Evolutionary conservation across 2,329 filamentous ascomycete species (phyloP).

Genomic region (Fusarium xylarioides): DNA sequence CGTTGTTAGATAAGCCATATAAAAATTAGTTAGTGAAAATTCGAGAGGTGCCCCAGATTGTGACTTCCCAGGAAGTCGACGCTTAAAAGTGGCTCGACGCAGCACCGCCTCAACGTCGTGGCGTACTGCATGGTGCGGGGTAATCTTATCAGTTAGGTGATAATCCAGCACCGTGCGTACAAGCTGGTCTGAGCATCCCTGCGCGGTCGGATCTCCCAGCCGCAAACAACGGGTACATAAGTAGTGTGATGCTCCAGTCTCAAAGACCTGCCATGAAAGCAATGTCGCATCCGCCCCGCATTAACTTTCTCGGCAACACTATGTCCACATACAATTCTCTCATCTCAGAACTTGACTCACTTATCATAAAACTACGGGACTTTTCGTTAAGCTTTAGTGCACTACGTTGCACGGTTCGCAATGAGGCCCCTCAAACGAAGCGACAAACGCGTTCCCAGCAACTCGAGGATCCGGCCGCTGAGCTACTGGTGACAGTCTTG

Average conservation of each 20-base stretch:
- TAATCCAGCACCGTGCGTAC: not conserved
- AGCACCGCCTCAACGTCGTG: not conserved
- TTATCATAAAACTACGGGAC: too few relatives aligned
- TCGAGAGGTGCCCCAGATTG: not conserved
- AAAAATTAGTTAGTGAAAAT: not conserved
- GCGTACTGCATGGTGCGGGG: not conserved
- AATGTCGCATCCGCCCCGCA: not conserved
- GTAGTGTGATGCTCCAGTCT: not conserved
- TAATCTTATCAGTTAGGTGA: not conserved
- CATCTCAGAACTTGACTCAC: too few relatives aligned
- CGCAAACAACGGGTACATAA: not conserved
- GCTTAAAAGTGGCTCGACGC: not conserved
- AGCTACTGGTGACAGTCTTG: too few relatives aligned
- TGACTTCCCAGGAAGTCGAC: not conserved
- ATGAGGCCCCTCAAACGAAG: too few relatives aligned
- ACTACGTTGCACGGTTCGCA: too few relatives aligned
- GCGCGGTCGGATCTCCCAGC: not conserved
- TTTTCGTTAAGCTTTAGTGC: too few relatives aligned
- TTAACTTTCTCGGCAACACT: not conserved
- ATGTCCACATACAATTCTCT: not conserved
- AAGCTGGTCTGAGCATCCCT: not conserved
- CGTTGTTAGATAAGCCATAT: not conserved
- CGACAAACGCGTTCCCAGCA: too few relatives aligned
- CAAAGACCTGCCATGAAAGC: not conserved
- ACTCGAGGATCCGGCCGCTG: too few relatives aligned